Base-by-base conservation (phyloP, 2,329 filamentous ascomycete species). In the Claviceps maximensis region DNA sequence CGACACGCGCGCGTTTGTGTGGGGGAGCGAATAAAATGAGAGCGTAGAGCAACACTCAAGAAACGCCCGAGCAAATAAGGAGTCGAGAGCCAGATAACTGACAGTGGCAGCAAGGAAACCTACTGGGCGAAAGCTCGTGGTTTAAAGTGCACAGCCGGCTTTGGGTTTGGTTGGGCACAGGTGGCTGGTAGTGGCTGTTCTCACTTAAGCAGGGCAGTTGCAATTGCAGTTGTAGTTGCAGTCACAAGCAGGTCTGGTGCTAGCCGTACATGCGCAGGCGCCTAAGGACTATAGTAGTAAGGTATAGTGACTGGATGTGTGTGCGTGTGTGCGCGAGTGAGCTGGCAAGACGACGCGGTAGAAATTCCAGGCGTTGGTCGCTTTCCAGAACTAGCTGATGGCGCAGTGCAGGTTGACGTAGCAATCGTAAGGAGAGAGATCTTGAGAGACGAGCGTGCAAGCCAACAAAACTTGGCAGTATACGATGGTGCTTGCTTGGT, bases 391-490 rank as follows among this genome's bases (percentile, higher is more conserved):
- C 72, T 71, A 68, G 71, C 72, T 72, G 71, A 73, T 74, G 71
- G 73, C 75, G 77, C 76, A 78, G 48, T 80, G 78, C 77, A 76
- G 71, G 74, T 72, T 72, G 74, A 74, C 74, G 72, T 73, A 62
- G 69, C 47, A 41, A 44, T 23, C 40, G 49, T 45, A n/a, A 21
- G 13, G 9, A 29, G 27, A 21, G n/a, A 21, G 27, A 44, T 12
- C 31, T 33, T 33, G 31, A 33, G 31, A 33, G 33, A 17, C 27
- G n/a, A n/a, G n/a, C 29, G 29, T 23, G 27, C 19, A 17, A 19
- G 41, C 41, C 27, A 23, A 36, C 49, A 36, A 10, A 15, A 21
- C 21, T 36, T 38, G 49, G 40, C 31, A 42, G 41, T 46, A 40
- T n/a, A 40, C 50, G 50, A 38, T 21, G 25, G 19, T 51, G 9